These are phyloP conservation scores for Aristolochia californica DNA, from an alignment of 164 flowering plant genomes.

Conservation along the genomic window DNA sequence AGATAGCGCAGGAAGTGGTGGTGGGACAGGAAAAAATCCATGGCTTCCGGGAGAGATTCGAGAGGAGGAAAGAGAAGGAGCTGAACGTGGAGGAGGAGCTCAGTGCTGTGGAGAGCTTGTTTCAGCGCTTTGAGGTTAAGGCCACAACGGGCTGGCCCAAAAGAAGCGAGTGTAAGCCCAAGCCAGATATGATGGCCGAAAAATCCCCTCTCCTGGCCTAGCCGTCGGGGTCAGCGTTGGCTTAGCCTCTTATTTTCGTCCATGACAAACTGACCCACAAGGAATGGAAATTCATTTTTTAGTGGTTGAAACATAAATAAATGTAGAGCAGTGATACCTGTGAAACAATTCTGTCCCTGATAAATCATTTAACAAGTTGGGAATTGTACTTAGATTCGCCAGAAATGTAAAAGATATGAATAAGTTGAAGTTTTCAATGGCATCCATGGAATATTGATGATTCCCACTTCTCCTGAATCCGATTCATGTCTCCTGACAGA, in stretches of 20 bases:
- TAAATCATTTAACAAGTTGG: too few relatives aligned
- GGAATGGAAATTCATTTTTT: background rate
- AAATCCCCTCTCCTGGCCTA: conserved; percentile 21
- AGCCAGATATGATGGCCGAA: conserved; percentile 10
- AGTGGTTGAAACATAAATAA: background rate
- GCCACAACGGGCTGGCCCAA: background rate
- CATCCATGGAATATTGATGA: too few relatives aligned
- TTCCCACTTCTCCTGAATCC: too few relatives aligned
- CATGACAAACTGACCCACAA: background rate
- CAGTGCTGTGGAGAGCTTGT: conserved; percentile 26
- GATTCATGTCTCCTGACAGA: too few relatives aligned
- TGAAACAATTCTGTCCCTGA: too few relatives aligned
- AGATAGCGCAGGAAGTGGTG: conserved; percentile 21
- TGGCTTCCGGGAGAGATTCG: conserved; percentile 14
- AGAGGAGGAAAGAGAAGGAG: conserved; percentile 5
- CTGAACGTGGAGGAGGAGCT: conserved; percentile 28
- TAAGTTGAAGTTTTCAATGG: too few relatives aligned
- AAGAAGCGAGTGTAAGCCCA: conserved; percentile 19
- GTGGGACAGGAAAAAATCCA: conserved; percentile 22
- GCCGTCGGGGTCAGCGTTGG: too few relatives aligned
- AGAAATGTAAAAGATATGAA: too few relatives aligned
- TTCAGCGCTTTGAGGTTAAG: conserved; percentile 22
- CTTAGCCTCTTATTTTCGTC: background rate
- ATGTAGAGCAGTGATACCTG: too few relatives aligned
- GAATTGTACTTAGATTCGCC: too few relatives aligned